phyloP scores from a whole-genome alignment of 139 green algal genomes.

The Yamagishiella unicocca region DNA sequence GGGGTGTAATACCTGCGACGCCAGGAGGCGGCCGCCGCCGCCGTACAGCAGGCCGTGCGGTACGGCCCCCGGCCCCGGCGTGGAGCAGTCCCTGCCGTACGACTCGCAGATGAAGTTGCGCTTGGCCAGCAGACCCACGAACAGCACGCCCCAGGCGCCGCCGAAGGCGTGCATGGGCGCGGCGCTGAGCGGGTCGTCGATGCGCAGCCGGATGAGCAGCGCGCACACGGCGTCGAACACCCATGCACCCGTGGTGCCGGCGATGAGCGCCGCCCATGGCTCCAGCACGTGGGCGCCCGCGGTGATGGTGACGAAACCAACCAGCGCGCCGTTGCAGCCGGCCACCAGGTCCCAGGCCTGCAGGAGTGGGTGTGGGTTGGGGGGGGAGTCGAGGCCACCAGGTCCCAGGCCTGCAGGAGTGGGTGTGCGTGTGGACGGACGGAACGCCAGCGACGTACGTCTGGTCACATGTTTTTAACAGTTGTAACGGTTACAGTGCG shows the following conservation, averaged over 20 bases:
- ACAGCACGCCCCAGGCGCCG: conserved; percentile 71
- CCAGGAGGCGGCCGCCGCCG: conserved; percentile 67
- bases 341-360: conserved; percentile 81
- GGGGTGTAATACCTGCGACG: conserved; percentile 30
- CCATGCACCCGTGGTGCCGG: conserved; percentile 71
- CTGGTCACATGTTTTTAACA: too few relatives aligned
- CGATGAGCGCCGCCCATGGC: conserved; percentile 88
- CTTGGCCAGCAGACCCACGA: conserved; percentile 73
- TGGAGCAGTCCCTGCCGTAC: conserved; percentile 54
- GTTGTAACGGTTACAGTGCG: too few relatives aligned
- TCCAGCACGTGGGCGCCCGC: conserved; percentile 73
- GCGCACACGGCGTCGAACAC: conserved; percentile 47
- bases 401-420: too few relatives aligned
- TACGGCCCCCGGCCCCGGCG: background rate
- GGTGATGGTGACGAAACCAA: conserved; percentile 84
- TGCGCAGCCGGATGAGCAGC: conserved; percentile 51
- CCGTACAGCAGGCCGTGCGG: conserved; percentile 70
- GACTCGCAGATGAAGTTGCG: conserved; percentile 63
- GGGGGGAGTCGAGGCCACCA: too few relatives aligned
- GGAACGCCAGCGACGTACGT: too few relatives aligned
- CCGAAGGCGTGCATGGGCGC: conserved; percentile 83
- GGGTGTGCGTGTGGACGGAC: too few relatives aligned
- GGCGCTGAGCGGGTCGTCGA: conserved; percentile 82
- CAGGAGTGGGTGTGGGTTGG: background rate
- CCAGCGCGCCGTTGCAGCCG: conserved; percentile 79